Base-by-base conservation (phyloP, 345 rosid genomes). In the Citrus reticulata region DNA sequence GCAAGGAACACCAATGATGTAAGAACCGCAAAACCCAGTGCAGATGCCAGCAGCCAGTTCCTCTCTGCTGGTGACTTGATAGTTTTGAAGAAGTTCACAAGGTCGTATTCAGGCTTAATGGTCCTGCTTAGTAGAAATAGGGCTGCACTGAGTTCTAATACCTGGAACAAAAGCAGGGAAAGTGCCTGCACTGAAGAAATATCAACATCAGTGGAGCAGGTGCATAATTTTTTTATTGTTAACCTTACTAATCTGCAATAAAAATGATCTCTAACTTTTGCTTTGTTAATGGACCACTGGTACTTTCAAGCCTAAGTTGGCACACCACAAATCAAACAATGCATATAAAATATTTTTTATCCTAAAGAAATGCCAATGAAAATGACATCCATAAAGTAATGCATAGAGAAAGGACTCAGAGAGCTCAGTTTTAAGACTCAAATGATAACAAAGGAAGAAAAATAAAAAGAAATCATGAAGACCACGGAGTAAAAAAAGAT, bases 11-110 rank as follows among this genome's bases (percentile, higher is more conserved):
- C 81, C 77, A 89, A 78, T 46, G 83, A 64, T 75, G 88, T 61
- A 68, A 95, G 85, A 79, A 85, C 79, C 29, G 86, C 90, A 20
- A 92, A 86, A 83, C 95, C 95, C n/a, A 89, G 34, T 37, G 87
- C 87, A 49, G 97, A 88, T 17, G 90, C 90, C 83, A 91, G 81
- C 80, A 90, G 65, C 90, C 95, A 89, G 83, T 84, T 91, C 80
- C 93, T 84, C 75, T 81, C 86, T 75, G 82, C 60, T 5, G 72
- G 4, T 8, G 78, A 77, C 46, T 81, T 74, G 22, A 64, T 70
- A 65, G 32, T 79, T 78, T 85, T 80, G 76, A 87, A 86, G 81
- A 90, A 76, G 80, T 79, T 78, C 58, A 78, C 42, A 70, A 89
- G 83, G 81, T 81, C 75, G 71, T 55, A 74, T 7, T 88, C 85